Conservation (phyloP, 2,329 filamentous ascomycete genomes). For the Pestalotiopsis sp. region DNA sequence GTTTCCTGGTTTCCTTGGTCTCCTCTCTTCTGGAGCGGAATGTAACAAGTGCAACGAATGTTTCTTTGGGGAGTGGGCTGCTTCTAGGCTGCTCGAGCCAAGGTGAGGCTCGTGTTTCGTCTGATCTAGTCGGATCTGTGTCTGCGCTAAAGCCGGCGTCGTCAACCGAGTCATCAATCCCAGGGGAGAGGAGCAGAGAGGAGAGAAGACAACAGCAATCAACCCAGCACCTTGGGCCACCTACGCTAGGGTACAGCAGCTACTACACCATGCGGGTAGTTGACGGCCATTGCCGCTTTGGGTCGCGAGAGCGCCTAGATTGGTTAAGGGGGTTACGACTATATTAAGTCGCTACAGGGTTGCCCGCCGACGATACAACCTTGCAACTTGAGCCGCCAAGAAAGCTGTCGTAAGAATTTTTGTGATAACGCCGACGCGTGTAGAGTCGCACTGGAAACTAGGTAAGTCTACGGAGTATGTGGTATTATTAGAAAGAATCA, state of each 20-base stretch:
- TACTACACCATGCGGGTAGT: background rate
- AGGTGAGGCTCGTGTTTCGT: slow-evolving; percentile 10
- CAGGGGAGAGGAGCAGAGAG: background rate
- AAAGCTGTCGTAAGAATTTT: slow-evolving; percentile 9
- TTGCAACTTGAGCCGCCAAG: slow-evolving; percentile 5
- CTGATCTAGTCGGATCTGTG: slow-evolving; percentile 1
- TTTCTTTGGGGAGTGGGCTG: background rate
- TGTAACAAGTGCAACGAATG: background rate
- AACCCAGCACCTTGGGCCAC: background rate
- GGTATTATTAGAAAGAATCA: slow-evolving; percentile 4
- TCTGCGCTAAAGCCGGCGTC: slow-evolving; percentile 8
- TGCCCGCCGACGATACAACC: slow-evolving; percentile 6
- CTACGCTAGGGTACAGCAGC: background rate
- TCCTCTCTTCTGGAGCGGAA: background rate
- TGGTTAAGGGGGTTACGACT: slow-evolving; percentile 6
- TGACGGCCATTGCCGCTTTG: background rate
- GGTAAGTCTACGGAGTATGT: background rate
- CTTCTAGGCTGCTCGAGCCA: background rate
- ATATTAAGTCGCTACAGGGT: slow-evolving; percentile 1
- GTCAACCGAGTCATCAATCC: slow-evolving; percentile 11
- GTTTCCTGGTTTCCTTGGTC: background rate
- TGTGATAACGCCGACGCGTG: background rate
- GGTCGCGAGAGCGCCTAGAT: background rate
- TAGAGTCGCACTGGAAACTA: background rate
- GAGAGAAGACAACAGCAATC: background rate